A percentile compares a stretch with the other conserved stretches of the same genome.
phyloP scores from a whole-genome alignment of 2,329 filamentous ascomycete species.

The Phialocephala sp. region DNA sequence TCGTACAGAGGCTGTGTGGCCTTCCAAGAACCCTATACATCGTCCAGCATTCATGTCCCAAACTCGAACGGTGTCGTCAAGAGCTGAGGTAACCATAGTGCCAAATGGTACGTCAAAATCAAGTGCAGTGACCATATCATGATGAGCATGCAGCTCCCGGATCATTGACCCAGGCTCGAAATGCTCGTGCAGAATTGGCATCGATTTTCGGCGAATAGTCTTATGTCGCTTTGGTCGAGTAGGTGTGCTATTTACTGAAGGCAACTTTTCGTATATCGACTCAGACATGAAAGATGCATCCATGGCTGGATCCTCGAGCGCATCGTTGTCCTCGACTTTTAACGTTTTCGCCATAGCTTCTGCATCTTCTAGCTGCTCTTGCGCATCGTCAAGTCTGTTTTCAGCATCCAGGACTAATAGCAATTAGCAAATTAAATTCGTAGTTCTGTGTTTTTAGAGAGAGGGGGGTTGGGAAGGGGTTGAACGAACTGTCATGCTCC shows the following conservation, averaged over 20 bases:
- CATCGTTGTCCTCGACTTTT: slow-evolving; percentile 59
- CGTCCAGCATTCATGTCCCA: slow-evolving; percentile 96
- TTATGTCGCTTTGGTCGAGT: slow-evolving; percentile 59
- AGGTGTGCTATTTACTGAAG: slow-evolving; percentile 57
- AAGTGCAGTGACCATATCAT: slow-evolving; percentile 84
- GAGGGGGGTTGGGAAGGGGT: neutral
- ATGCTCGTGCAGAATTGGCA: slow-evolving; percentile 95
- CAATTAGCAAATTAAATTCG: too few relatives aligned
- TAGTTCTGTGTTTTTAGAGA: slow-evolving; percentile 23
- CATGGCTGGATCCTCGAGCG: slow-evolving; percentile 42
- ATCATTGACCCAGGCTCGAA: slow-evolving; percentile 89
- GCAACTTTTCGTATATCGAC: slow-evolving; percentile 94
- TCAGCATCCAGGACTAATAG: slow-evolving; percentile 66
- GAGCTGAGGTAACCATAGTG: slow-evolving; percentile 86
- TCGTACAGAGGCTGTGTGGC: slow-evolving; percentile 92
- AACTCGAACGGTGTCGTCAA: slow-evolving; percentile 93
- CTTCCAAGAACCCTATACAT: slow-evolving; percentile 90
- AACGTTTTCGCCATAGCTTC: slow-evolving; percentile 59
- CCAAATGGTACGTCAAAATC: slow-evolving; percentile 99
- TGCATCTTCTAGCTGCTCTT: slow-evolving; percentile 63
- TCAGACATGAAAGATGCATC: slow-evolving; percentile 89
- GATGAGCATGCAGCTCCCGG: slow-evolving; percentile 86
- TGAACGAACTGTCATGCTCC: slow-evolving; percentile 79
- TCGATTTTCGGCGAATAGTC: slow-evolving; percentile 75
- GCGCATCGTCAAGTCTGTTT: slow-evolving; percentile 64